Base-by-base conservation (phyloP, 352 stramenopile species). In the Phytophthora cactorum region DNA sequence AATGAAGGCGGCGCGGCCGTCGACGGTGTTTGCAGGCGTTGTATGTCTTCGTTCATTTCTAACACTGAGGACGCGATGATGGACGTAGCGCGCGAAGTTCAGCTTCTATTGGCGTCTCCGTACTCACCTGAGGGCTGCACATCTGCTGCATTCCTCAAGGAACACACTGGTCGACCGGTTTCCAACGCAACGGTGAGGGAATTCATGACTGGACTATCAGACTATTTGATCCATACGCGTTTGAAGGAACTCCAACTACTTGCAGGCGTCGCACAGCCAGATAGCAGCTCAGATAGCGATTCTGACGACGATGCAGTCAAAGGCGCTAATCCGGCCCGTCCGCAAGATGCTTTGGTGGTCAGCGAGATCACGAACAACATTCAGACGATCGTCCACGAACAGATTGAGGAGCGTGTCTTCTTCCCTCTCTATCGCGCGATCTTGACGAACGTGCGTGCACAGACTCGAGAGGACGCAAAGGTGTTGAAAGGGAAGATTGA, bases 321-420 rank as follows among this genome's bases (percentile, higher is more conserved):
- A 25, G 64, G 72, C n/a, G 53, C 55, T 29, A 41, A 59, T 25
- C 25, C 44, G 2, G 32, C 39, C 9, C 54, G 36, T 6, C 17
- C 27, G 10, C 62, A 74, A 49, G 68, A 75, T 38, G 57, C 59
- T 29, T 58, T 75, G 8, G 72, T 78, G 51, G 54, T 77, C 7
- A 74, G 64, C 43, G 83, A 90, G 38, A 88, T 89, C 54, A 88
- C 77, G 6, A 83, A 91, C 38, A 77, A 72, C 32, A 88, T 92
- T 50, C 66, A 92, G 44, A 59, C 63, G 14, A 89, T 95, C 62
- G 87, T 95, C 31, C 79, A 89, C 38, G 84, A 95, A 52, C 85
- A 96, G 67, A 90, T 95, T 54, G 88, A 96, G 53, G 88, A 95
- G 74, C 84, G 86, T 46, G 79, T 96, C 11, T 90, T 94, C 29